Conservation (phyloP, 192 early-diverging fungal species). For the Coemansia sp. region DNA sequence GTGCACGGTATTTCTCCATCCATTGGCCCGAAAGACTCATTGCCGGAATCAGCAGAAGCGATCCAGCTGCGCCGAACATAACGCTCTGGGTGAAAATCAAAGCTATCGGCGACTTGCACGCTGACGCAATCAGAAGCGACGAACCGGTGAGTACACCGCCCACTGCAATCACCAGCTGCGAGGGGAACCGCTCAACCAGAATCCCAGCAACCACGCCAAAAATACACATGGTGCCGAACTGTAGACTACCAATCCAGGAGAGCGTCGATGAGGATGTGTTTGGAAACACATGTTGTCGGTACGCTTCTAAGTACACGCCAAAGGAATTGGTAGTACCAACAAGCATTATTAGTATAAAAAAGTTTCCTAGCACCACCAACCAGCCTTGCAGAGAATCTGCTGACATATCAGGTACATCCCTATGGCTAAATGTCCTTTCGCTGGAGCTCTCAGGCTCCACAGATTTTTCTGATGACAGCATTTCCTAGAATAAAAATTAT, state of each 20-base stretch:
- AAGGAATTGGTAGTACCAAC: slow-evolving; percentile 29
- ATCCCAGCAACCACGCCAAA: slow-evolving; percentile 32
- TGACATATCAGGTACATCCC: slow-evolving; percentile 4
- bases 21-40: slow-evolving; percentile 69
- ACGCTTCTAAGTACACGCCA: slow-evolving; percentile 37
- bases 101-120: slow-evolving; percentile 53
- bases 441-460: not conserved
- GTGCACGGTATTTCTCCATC: slow-evolving; percentile 64
- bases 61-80: slow-evolving; percentile 67
- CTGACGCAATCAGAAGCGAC: slow-evolving; percentile 26
- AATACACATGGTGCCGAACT: slow-evolving; percentile 33
- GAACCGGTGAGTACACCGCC: slow-evolving; percentile 19
- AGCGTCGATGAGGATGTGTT: slow-evolving; percentile 21
- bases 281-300: slow-evolving; percentile 25
- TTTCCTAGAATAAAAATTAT: not conserved
- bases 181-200: slow-evolving; percentile 25
- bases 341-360: slow-evolving; percentile 31
- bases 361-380: slow-evolving; percentile 31
- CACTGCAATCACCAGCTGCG: slow-evolving; percentile 6
- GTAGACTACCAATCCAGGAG: slow-evolving; percentile 47
- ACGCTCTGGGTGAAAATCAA: slow-evolving; percentile 72
- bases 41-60: slow-evolving; percentile 62
- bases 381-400: slow-evolving; percentile 26
- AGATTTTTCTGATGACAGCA: not conserved
- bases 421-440: not conserved